These are phyloP conservation scores for Colletotrichum higginsianum DNA, from an alignment of 2,329 filamentous ascomycete genomes.

Conservation along the genomic window DNA sequence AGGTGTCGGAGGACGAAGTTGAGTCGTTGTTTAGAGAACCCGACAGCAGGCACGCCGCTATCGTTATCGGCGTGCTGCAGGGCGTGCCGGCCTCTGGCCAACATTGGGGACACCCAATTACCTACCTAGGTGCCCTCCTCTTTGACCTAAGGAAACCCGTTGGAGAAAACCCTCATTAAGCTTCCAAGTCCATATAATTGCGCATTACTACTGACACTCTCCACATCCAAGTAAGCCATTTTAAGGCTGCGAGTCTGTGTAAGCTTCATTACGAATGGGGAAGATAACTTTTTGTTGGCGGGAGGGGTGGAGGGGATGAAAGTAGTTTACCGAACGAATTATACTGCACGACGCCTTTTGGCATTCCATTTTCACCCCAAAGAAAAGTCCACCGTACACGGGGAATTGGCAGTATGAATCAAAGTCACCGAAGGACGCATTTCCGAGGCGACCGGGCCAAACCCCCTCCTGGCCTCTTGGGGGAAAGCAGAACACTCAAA, in stretches of 20 bases:
- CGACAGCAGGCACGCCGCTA: conserved; percentile 1
- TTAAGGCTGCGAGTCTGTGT: background rate
- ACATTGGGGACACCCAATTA: background rate
- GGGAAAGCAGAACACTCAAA: background rate
- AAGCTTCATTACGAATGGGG: conserved; percentile 2
- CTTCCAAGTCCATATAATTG: background rate
- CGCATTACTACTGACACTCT: background rate
- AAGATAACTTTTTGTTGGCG: background rate
- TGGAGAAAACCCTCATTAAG: background rate
- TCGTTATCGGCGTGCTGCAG: conserved; percentile 7
- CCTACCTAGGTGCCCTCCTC: background rate
- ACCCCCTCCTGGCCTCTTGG: no score
- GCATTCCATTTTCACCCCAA: background rate
- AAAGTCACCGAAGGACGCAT: background rate
- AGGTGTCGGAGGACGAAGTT: background rate
- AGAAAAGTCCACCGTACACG: background rate
- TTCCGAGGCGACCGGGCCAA: background rate
- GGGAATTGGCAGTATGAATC: background rate
- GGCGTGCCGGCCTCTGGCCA: background rate
- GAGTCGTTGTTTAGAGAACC: background rate
- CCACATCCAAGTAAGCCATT: background rate
- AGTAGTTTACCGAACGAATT: background rate
- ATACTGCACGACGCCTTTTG: background rate
- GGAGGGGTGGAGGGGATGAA: no score
- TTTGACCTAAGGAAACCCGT: background rate